Conservation (phyloP, 345 rosid genomes). For the Dipteronia sinensis region DNA sequence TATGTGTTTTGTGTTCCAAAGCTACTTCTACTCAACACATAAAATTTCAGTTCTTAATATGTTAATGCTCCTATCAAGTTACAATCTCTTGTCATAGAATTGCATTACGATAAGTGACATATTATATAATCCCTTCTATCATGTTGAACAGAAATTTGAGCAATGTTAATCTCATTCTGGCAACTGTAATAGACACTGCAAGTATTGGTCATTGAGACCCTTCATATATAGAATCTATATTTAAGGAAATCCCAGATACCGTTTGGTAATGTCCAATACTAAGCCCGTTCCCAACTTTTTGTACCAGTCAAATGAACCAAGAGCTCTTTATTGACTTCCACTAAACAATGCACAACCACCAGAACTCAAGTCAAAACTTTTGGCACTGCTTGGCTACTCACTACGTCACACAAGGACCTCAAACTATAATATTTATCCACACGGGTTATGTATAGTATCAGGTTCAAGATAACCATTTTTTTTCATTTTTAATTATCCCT, state of each 20-base stretch:
- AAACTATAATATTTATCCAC: neutral
- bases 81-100: neutral
- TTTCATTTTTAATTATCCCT: constrained; percentile 3
- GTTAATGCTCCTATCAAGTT: neutral
- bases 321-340: neutral
- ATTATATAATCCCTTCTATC: no score
- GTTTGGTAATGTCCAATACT: neutral
- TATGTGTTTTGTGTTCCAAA: neutral
- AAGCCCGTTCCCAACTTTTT: no score
- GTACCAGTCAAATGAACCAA: neutral
- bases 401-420: neutral
- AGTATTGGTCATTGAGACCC: neutral
- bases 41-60: no score
- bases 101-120: no score
- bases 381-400: neutral
- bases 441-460: neutral
- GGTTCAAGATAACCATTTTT: neutral
- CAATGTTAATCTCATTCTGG: neutral
- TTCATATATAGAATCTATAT: no score
- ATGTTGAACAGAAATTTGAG: neutral
- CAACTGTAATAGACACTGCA: no score
- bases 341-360: neutral
- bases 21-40: neutral
- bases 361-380: neutral
- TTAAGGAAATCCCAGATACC: neutral